Percentiles rank a stretch among this genome's conserved stretches.
These are phyloP conservation scores for Purpureocillium lavendulum DNA, from an alignment of 2,329 filamentous ascomycete genomes.

Conservation along the genomic window DNA sequence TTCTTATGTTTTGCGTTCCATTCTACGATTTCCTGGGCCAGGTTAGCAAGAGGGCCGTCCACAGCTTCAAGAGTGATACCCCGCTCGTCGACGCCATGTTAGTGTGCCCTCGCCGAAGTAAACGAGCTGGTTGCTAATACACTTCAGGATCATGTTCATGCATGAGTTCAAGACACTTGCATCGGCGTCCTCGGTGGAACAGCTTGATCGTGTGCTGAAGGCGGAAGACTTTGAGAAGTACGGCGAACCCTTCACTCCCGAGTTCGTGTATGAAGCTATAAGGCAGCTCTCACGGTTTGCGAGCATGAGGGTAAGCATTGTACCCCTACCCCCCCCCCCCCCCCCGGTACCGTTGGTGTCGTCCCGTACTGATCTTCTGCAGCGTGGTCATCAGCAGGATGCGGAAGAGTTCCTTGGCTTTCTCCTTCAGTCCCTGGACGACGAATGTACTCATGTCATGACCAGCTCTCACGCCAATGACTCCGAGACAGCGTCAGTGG, in stretches of 20 bases:
- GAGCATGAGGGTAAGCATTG: conserved; percentile 69
- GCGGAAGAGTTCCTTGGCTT: conserved; percentile 96
- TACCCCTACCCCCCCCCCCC: too few species aligned
- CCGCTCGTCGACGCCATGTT: conserved; percentile 89
- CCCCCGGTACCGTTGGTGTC: too few species aligned
- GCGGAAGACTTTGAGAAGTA: conserved; percentile 80
- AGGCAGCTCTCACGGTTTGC: conserved; percentile 79
- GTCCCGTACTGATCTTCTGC: conserved; percentile 2
- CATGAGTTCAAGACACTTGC: conserved; percentile 83
- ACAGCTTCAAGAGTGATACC: conserved; percentile 93
- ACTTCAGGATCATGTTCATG: conserved; percentile 81
- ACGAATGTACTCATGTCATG: conserved; percentile 80
- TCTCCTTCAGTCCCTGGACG: conserved; percentile 82
- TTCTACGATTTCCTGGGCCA: conserved; percentile 93
- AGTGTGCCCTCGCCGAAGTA: not conserved
- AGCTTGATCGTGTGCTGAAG: conserved; percentile 67
- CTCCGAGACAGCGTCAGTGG: conserved; percentile 21
- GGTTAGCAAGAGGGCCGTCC: conserved; percentile 70
- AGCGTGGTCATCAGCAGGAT: conserved; percentile 95
- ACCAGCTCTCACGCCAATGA: conserved; percentile 31
- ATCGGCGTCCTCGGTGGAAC: conserved; percentile 64
- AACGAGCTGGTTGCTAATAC: not conserved
- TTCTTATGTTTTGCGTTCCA: conserved; percentile 84
- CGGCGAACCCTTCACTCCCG: conserved; percentile 83
- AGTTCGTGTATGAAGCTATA: conserved; percentile 93